phyloP scores from a whole-genome alignment of 768 basidiomycete genomes.

The Psilocybe cubensis region DNA sequence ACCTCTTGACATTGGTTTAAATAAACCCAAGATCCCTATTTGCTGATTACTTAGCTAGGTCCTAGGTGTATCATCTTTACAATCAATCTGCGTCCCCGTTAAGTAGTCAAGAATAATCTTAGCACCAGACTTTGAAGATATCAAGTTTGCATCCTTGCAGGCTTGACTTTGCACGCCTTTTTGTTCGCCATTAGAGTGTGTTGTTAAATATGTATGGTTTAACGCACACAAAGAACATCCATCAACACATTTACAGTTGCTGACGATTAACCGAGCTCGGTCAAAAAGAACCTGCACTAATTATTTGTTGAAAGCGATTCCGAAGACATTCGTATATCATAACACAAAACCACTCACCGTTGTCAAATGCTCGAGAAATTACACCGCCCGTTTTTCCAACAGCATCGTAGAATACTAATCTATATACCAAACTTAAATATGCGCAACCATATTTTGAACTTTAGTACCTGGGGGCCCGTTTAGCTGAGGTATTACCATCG shows the following conservation, averaged over 20 bases:
- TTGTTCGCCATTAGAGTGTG: background rate
- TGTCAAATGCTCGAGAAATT: constrained; percentile 81
- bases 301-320: constrained; percentile 1
- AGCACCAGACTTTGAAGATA: constrained; percentile 79
- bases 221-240: constrained; percentile 74
- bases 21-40: too few species aligned
- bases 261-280: constrained; percentile 60
- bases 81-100: background rate
- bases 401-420: constrained; percentile 82
- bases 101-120: constrained; percentile 66
- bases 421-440: constrained; percentile 25
- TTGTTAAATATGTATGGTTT: background rate
- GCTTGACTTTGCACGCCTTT: constrained; percentile 67
- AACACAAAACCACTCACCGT: constrained; percentile 46
- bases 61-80: too few species aligned
- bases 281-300: constrained; percentile 60
- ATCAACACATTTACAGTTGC: constrained; percentile 63
- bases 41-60: too few species aligned
- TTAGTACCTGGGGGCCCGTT: constrained; percentile 73
- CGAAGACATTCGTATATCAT: background rate
- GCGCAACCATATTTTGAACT: too few species aligned
- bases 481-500: constrained; percentile 44
- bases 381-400: constrained; percentile 72
- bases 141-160: constrained; percentile 75
- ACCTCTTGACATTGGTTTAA: background rate